Evolutionary conservation across 163 green algal species (phyloP), one percentile per base, ranked within the genome.

Genomic region (Scenedesmus sp.): DNA sequence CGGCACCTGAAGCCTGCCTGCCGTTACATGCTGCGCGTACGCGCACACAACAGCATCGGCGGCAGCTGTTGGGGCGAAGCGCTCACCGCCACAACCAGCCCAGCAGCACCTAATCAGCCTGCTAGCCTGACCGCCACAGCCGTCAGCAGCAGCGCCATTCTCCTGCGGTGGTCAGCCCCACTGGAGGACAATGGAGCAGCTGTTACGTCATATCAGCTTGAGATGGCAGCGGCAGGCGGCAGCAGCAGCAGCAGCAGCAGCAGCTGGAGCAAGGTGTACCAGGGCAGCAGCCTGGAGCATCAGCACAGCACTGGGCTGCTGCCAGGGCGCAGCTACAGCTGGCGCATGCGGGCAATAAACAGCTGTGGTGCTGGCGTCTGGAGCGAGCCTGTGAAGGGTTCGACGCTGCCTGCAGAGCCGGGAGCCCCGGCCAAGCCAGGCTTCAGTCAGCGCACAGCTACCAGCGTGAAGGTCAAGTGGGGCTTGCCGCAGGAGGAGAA

Each of bases 291-390:
- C n/a, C 26, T 53, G 59, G n/a, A 40, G 18, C 70, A 73, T 37
- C 44, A 91, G 42, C 91, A 96, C 3, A 80, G 89, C 2, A 76
- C 6, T 40, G 89, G 90, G 5, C 89, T 97, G 22, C 44, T 79
- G 22, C 88, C 94, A 16, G 95, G 94, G 10, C 86, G 91, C 10
- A 73, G 44, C 26, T 97, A 97, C 85, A 46, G 82, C 73, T 89
- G 94, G 61, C 88, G 95, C 0, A 85, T 95, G 13, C 90, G 95
- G 1, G 95, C 95, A 0, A 30, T 78, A 85, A 97, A 96, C 85
- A 53, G 81, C 42, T 90, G 85, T 24, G 95, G 95, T 68, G 88
- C 78, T 65, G 92, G 93, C 7, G 72, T 89, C 4, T 95, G 88
- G 92, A 79, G 81, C 35, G 89, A 93, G 10, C 44, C 90, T 3